Conservation (phyloP, 1,284 basidiomycete species). For the Veloboletus limbatus region DNA sequence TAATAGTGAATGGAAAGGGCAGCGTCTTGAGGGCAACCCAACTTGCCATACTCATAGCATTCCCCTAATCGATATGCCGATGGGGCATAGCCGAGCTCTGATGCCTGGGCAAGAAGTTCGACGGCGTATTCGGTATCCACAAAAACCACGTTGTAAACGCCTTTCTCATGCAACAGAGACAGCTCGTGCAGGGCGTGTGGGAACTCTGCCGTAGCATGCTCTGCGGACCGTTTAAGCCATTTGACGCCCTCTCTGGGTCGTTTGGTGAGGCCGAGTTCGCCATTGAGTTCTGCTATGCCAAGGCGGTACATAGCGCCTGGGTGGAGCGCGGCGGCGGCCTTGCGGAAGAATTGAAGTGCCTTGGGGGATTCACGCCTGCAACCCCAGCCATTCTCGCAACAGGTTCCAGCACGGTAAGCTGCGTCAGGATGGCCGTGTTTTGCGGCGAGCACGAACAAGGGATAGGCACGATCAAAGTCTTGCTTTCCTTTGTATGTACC, state of each 20-base stretch:
- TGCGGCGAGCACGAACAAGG: slow-evolving; percentile 92
- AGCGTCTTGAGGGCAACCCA: slow-evolving; percentile 97
- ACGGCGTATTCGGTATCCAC: slow-evolving; percentile 95
- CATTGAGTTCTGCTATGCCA: slow-evolving; percentile 95
- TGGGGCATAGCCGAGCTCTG: slow-evolving; percentile 94
- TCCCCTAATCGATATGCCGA: slow-evolving; percentile 95
- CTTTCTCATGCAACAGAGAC: slow-evolving; percentile 91
- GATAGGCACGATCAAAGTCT: slow-evolving; percentile 97
- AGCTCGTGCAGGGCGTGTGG: slow-evolving; percentile 96
- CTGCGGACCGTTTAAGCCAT: slow-evolving; percentile 96
- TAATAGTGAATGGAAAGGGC: slow-evolving; percentile 99
- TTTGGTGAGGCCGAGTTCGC: slow-evolving; percentile 85
- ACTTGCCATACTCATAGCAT: slow-evolving; percentile 99
- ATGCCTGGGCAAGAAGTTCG: slow-evolving; percentile 91
- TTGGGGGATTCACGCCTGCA: slow-evolving; percentile 91
- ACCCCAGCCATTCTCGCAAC: slow-evolving; percentile 99
- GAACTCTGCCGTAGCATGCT: slow-evolving; percentile 92
- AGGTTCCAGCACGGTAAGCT: slow-evolving; percentile 93
- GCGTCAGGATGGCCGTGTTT: slow-evolving; percentile 99
- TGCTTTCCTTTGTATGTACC: slow-evolving; percentile 86
- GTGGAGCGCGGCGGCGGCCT: slow-evolving; percentile 88
- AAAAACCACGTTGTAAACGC: slow-evolving; percentile 95
- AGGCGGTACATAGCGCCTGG: slow-evolving; percentile 97
- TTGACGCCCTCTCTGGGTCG: slow-evolving; percentile 96
- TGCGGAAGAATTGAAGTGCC: slow-evolving; percentile 91